Percentiles rank a stretch among this genome's conserved stretches.
phyloP scores from a whole-genome alignment of 2,329 filamentous ascomycete genomes.

The Albifimbria verrucaria region DNA sequence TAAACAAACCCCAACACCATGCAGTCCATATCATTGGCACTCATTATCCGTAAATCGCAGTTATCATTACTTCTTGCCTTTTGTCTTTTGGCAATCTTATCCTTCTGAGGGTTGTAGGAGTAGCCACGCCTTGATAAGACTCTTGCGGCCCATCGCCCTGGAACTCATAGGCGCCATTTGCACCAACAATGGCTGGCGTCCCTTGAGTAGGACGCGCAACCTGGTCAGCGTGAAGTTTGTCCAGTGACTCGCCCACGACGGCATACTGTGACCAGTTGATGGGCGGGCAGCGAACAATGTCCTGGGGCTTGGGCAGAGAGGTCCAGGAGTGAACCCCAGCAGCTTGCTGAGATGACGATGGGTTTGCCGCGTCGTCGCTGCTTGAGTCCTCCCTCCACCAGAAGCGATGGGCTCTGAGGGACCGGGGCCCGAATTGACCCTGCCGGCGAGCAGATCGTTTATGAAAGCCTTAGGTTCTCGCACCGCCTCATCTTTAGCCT shows the following conservation, averaged over 20 bases:
- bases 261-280: slow-evolving; percentile 96
- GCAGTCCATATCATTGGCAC: slow-evolving; percentile 9
- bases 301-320: slow-evolving; percentile 72
- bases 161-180: slow-evolving; percentile 50
- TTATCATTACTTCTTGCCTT: slow-evolving; percentile 26
- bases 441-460: slow-evolving; percentile 62
- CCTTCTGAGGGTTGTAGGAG: slow-evolving; percentile 54
- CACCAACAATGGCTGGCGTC: slow-evolving; percentile 40
- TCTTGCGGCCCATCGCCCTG: slow-evolving; percentile 42
- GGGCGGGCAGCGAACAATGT: slow-evolving; percentile 78
- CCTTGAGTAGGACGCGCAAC: slow-evolving; percentile 59
- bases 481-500: slow-evolving; percentile 68
- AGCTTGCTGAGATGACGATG: slow-evolving; percentile 5
- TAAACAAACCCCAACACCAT: neutral
- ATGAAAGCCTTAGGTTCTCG: slow-evolving; percentile 70
- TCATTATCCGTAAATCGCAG: slow-evolving; percentile 2
- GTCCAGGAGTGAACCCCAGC: slow-evolving; percentile 47
- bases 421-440: slow-evolving; percentile 37
- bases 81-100: slow-evolving; percentile 41
- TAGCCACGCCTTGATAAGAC: slow-evolving; percentile 48
- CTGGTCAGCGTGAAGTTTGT: slow-evolving; percentile 83
- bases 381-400: slow-evolving; percentile 18
- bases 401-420: slow-evolving; percentile 24
- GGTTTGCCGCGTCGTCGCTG: slow-evolving; percentile 14
- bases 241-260: slow-evolving; percentile 73